phyloP scores from a whole-genome alignment of 2,329 filamentous ascomycete genomes.

The Pyricularia grisea region DNA sequence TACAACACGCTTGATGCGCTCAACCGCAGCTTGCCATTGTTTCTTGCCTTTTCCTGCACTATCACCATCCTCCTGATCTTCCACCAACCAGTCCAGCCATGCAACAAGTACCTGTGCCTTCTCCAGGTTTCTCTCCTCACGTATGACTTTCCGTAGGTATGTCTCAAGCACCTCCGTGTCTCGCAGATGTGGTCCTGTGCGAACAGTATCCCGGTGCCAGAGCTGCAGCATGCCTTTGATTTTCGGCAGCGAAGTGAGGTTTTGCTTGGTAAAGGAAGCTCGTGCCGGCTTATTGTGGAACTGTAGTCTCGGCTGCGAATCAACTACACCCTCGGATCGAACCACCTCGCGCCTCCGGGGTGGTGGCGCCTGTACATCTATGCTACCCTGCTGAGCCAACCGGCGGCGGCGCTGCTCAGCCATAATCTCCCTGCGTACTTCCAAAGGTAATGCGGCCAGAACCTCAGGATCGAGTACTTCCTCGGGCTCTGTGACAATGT shows the following conservation, averaged over 20 bases:
- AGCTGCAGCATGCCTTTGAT: constrained; percentile 64
- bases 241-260: constrained; percentile 37
- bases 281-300: constrained; percentile 38
- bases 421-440: constrained; percentile 69
- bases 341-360: constrained; percentile 14
- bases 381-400: constrained; percentile 45
- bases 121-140: constrained; percentile 72
- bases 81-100: constrained; percentile 52
- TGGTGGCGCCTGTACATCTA: constrained; percentile 30
- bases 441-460: constrained; percentile 72
- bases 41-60: constrained; percentile 23
- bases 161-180: constrained; percentile 67
- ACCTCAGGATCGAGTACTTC: constrained; percentile 60
- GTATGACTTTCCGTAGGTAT: constrained; percentile 64
- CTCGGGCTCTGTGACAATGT: constrained; percentile 20
- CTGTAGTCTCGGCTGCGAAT: constrained; percentile 29
- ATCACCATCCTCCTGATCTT: constrained; percentile 25
- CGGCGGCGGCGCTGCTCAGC: constrained; percentile 59
- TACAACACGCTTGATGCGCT: constrained; percentile 36
- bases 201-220: constrained; percentile 66
- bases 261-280: constrained; percentile 33
- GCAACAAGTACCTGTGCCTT: constrained; percentile 83
- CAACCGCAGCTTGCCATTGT: constrained; percentile 36
- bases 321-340: constrained; percentile 8
- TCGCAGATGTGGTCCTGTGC: constrained; percentile 67